A percentile compares a stretch with the other conserved stretches of the same genome.
Evolutionary conservation across 1,284 basidiomycete genomes (phyloP).

Genomic region (Volvariella surrecta): DNA sequence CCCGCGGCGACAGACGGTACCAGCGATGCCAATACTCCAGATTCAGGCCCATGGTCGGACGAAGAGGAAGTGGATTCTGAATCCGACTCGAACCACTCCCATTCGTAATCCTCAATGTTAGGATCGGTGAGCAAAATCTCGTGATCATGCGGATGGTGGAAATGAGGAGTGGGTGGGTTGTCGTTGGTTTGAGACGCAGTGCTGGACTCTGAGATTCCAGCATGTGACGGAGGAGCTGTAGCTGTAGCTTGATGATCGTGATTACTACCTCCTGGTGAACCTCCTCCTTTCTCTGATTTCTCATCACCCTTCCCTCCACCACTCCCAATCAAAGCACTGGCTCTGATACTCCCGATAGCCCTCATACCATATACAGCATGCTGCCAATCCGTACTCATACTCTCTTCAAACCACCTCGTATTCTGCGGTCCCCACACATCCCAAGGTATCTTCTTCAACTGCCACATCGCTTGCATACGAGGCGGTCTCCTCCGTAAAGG

Average conservation of each 20-base stretch:
- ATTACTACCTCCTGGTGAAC: background rate
- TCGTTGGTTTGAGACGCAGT: background rate
- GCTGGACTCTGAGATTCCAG: background rate
- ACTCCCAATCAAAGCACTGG: background rate
- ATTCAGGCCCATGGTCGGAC: no score
- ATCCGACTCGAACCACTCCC: no score
- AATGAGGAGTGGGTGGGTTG: no score
- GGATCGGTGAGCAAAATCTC: no score
- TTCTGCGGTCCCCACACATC: conserved; percentile 38
- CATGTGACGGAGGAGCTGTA: background rate
- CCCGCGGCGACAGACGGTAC: no score
- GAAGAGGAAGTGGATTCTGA: no score
- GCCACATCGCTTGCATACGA: conserved; percentile 6
- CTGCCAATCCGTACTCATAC: conserved; percentile 40
- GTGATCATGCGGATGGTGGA: no score
- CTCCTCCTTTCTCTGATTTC: background rate
- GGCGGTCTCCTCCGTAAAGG: conserved; percentile 1
- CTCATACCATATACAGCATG: conserved; percentile 42
- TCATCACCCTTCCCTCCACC: background rate
- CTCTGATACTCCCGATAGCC: conserved; percentile 27
- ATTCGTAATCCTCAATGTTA: no score
- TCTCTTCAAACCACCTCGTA: conserved; percentile 43
- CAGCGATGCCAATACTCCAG: no score
- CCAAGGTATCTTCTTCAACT: conserved; percentile 26
- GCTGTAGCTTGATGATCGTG: background rate